Conservation (phyloP, 2,329 filamentous ascomycete species). For the Cordyceps javanica region DNA sequence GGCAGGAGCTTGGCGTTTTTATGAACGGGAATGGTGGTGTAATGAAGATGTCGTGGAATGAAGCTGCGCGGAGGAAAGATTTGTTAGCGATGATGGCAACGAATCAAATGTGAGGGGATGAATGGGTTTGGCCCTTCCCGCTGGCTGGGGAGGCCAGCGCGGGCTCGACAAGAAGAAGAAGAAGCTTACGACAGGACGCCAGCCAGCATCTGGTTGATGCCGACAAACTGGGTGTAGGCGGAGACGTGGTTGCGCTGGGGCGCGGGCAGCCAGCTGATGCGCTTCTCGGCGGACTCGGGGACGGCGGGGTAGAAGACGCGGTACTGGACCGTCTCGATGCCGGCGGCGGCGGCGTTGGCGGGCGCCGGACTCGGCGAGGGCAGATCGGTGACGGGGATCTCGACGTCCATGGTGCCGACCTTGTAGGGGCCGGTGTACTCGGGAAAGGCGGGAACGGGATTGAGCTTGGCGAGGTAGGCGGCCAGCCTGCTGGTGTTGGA, state of each 20-base stretch:
- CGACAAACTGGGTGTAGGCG: conserved; percentile 72
- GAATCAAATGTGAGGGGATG: too few species aligned
- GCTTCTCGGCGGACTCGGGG: conserved; percentile 45
- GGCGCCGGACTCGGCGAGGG: conserved; percentile 48
- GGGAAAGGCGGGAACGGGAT: conserved; percentile 66
- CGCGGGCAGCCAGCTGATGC: conserved; percentile 69
- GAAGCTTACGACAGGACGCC: conserved; percentile 52
- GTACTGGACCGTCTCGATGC: conserved; percentile 69
- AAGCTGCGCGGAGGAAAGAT: conserved; percentile 42
- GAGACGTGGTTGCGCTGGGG: conserved; percentile 70
- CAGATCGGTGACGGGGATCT: conserved; percentile 62
- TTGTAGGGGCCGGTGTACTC: conserved; percentile 70
- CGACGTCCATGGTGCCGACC: conserved; percentile 74
- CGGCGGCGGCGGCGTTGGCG: conserved; percentile 42
- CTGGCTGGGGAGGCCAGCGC: too few species aligned
- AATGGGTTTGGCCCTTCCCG: too few species aligned
- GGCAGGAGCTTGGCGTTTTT: conserved; percentile 62
- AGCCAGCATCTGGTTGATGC: conserved; percentile 52
- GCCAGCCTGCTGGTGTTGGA: conserved; percentile 31
- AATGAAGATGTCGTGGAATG: conserved; percentile 65
- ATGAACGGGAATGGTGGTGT: conserved; percentile 64
- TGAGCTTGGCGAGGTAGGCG: conserved; percentile 49
- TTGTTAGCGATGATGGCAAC: background rate
- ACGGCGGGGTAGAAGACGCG: conserved; percentile 75
- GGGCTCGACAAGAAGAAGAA: too few species aligned